A percentile compares a stretch with the other conserved stretches of the same genome.
Evolutionary conservation across 306 rosid genomes (phyloP).

Genomic region (Canavalia gladiata): DNA sequence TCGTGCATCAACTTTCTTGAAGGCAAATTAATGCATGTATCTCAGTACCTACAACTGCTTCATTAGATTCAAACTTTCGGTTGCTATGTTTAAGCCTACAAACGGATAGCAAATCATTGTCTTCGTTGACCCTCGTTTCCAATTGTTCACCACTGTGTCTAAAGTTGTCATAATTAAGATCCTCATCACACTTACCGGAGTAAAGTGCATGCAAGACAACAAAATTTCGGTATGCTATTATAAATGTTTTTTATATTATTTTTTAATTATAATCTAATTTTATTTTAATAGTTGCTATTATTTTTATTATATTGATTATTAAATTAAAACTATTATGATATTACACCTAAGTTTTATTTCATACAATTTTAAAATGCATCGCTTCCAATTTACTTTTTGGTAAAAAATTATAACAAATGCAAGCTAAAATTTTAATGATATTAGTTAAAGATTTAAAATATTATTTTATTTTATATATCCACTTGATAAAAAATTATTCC

Average conservation of each 20-base stretch:
- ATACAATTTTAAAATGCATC: no score
- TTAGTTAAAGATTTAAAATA: neutral
- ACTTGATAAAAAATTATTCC: neutral
- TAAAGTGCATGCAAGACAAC: neutral
- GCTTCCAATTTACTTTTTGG: neutral
- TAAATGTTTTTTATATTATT: no score
- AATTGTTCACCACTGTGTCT: slow-evolving; percentile 37
- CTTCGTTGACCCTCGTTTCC: slow-evolving; percentile 37
- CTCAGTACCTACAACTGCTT: slow-evolving; percentile 18
- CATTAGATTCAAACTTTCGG: slow-evolving; percentile 25
- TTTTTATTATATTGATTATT: no score
- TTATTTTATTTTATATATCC: neutral
- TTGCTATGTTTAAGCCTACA: slow-evolving; percentile 2
- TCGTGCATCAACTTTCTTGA: slow-evolving; percentile 53
- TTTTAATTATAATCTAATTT: no score
- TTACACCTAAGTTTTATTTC: no score
- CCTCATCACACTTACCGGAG: neutral
- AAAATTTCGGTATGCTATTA: no score
- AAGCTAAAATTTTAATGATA: no score
- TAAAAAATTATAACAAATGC: neutral
- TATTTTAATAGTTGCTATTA: no score
- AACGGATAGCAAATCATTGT: slow-evolving; percentile 45
- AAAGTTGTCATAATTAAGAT: slow-evolving; percentile 33
- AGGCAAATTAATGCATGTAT: slow-evolving; percentile 44
- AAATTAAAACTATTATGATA: no score